Base-by-base conservation (phyloP, 31 red algal genomes). In the Odonthalia washingtoniensis region DNA sequence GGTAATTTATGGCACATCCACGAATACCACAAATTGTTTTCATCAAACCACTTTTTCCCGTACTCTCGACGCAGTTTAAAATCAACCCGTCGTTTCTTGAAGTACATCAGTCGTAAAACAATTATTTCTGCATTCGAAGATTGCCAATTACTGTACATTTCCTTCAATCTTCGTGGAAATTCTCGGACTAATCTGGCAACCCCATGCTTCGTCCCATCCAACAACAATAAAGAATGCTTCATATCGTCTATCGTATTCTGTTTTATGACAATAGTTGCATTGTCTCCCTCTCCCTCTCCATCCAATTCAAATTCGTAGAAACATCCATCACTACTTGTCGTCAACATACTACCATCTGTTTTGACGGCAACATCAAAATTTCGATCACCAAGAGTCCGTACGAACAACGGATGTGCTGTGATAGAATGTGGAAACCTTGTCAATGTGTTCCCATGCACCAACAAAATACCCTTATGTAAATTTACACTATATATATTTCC, bases 241-340 rank as follows among this genome's bases (percentile, higher is more conserved):
- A 61, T 24, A 24, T 14, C 24, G 24, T 17, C 52, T 17, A 61
- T 61, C 24, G 16, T 14, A 61, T 14, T 17, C 16, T 61, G 16
- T 61, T 24, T 24, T 61, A 24, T 17, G 52, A 14, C 14, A 24
- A 61, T 17, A 24, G 24, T 17, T 61, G 52, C 16, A 24, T 24
- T 17, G 52, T 61, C 24, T 61, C 52, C 24, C 24, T 61, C 24
- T 61, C 52, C 14, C 16, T 61, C 14, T 17, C 24, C 52, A 17
- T 61, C 52, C 14, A 61, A 61, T 61, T 61, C 52, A 61, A 61
- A 61, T 61, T 61, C 52, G 24, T 61, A 61, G 24, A 61, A 61
- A 14, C 52, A 24, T 17, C 52, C 52, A 24, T 61, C 52, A 17
- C 24, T 24, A 17, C 52, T 14, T 24, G 24, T 24, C 14, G 52